Evolutionary conservation across 495 filamentous ascomycete genomes (phyloP), one percentile per base, ranked within the genome.

Genomic region (Lichina pygmaea): DNA sequence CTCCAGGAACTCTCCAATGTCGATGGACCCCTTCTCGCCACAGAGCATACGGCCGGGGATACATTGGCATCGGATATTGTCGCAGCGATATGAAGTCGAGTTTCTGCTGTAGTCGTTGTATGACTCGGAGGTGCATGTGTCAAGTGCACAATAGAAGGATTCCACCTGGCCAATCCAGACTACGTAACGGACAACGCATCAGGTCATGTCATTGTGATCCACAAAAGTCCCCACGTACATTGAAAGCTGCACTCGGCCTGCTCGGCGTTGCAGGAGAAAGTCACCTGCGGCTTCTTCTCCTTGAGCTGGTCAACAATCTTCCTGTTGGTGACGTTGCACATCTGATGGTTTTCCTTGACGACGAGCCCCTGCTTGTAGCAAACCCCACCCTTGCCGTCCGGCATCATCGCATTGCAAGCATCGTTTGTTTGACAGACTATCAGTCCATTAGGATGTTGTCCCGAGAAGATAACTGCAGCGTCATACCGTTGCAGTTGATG

Each of bases 271-370:
- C 89, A 97, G 34, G 75, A 78, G 55, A 97, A 95, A 2, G 89
- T 95, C 42, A 86, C 86, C 57, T 97, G 81, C 0, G 89, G 86
- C 38, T 79, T 80, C 54, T 76, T 67, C 33, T 73, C 73, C 53
- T 84, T 78, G 38, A 97, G 66, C 60, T 86, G 73, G 45, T 86
- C 74, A 32, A 89, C 59, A 55, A 97, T 97, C 61, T 91, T 89
- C 50, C 65, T 61, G 62, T 95, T 97, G 41, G 86, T 95, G 51
- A 97, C 86, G 64, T 91, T 81, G 58, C 89, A 97, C 72, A 93
- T 86, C 64, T 95, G 91, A 58, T 81, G 84, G 58, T 95, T 97
- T 57, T 93, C 72, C 52, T 92, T 81, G 32, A 93, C 75, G 6
- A 89, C 78, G 49, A 92, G 71, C 37, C 85, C 86, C 51, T 86